These are phyloP conservation scores for Triglochin maritima DNA, from an alignment of 106 monocot species.

Conservation along the genomic window DNA sequence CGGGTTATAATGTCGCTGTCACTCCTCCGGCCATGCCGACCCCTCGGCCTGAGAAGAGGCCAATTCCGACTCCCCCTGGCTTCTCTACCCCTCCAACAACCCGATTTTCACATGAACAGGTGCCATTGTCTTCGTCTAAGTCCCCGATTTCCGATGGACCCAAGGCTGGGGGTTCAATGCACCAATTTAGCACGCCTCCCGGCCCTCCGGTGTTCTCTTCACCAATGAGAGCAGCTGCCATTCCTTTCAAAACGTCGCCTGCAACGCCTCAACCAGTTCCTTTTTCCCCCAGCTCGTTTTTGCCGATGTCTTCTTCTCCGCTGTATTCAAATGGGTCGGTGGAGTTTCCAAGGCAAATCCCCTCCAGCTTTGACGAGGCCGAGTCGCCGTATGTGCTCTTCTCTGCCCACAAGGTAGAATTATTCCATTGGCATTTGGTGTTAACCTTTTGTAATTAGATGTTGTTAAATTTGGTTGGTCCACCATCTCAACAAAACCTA, in stretches of 20 bases:
- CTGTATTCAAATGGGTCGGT: constrained; percentile 55
- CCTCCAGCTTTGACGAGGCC: constrained; percentile 33
- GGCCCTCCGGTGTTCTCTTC: constrained; percentile 81
- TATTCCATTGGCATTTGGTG: not conserved
- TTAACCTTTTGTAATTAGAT: too few relatives aligned
- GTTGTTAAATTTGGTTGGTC: not conserved
- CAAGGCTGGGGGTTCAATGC: constrained; percentile 19
- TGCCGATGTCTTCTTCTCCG: constrained; percentile 58
- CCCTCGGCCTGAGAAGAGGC: constrained; percentile 32
- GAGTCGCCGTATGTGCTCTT: constrained; percentile 88
- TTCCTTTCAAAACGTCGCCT: constrained; percentile 69
- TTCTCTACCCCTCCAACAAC: constrained; percentile 27
- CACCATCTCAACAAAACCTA: too few relatives aligned
- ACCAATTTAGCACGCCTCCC: constrained; percentile 80
- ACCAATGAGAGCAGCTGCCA: constrained; percentile 54
- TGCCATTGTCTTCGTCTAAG: constrained; percentile 13
- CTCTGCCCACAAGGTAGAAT: constrained; percentile 78
- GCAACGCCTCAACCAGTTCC: constrained; percentile 48
- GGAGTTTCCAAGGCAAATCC: constrained; percentile 32
- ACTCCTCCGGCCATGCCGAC: constrained; percentile 28
- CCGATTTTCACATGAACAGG: constrained; percentile 21
- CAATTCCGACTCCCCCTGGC: constrained; percentile 11
- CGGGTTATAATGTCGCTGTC: constrained; percentile 16
- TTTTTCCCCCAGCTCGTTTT: constrained; percentile 28
- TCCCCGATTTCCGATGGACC: constrained; percentile 24